phyloP scores from a whole-genome alignment of 768 basidiomycete species.

The Russula foetens region DNA sequence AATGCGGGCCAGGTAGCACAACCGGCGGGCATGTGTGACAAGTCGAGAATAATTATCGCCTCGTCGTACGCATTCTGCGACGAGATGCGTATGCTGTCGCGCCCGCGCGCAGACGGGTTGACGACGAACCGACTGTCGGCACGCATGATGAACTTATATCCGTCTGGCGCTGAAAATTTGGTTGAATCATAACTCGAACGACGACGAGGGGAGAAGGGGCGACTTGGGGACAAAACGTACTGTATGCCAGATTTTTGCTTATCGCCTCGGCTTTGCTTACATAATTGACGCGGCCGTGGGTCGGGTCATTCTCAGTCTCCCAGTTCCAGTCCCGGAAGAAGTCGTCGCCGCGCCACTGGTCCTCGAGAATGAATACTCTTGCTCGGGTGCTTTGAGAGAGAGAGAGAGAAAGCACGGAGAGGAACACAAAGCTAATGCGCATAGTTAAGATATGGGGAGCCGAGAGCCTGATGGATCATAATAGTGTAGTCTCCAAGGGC shows the following conservation, averaged over 20 bases:
- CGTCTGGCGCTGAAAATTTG: conserved; percentile 27
- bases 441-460: conserved; percentile 23
- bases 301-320: conserved; percentile 48
- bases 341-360: conserved; percentile 27
- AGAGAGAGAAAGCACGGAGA: conserved; percentile 4
- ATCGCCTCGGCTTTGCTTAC: conserved; percentile 39
- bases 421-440: conserved; percentile 27
- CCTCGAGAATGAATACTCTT: conserved; percentile 6
- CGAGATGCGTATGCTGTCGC: conserved; percentile 47
- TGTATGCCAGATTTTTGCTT: conserved; percentile 37
- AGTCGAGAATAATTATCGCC: conserved; percentile 41
- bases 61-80: conserved; percentile 40
- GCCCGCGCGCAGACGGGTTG: conserved; percentile 34
- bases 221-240: conserved; percentile 25
- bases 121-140: conserved; percentile 40
- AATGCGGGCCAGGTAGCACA: conserved; percentile 58
- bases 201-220: background rate
- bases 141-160: conserved; percentile 47
- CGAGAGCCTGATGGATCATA: conserved; percentile 17
- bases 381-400: conserved; percentile 7
- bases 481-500: conserved; percentile 17
- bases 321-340: conserved; percentile 44
- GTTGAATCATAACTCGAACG: background rate
- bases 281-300: conserved; percentile 55
- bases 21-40: conserved; percentile 54